A percentile compares a stretch with the other conserved stretches of the same genome.
These are phyloP conservation scores for Trametes hirsuta DNA, from an alignment of 1,284 basidiomycete species.

Conservation along the genomic window DNA sequence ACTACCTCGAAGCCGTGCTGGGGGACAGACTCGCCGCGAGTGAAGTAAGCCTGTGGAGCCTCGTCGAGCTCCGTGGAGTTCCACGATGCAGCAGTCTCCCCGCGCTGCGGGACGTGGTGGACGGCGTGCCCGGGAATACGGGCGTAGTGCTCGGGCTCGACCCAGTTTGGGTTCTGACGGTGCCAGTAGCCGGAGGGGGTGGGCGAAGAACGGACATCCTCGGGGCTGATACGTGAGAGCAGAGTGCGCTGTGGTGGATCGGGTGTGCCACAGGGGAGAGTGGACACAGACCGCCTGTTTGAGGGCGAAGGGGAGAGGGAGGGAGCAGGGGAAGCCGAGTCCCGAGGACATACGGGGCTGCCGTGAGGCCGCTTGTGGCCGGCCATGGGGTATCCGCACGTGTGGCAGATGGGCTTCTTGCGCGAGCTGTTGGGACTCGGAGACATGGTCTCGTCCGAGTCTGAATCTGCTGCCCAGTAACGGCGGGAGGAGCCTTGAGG, in stretches of 20 bases:
- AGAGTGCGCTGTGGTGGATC: conserved; percentile 1
- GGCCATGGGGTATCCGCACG: conserved; percentile 34
- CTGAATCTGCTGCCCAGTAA: neutral
- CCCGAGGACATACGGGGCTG: conserved; percentile 31
- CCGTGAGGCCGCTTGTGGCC: conserved; percentile 37
- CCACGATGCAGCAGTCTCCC: conserved; percentile 21
- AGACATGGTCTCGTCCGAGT: conserved; percentile 7
- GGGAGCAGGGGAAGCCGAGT: conserved; percentile 8
- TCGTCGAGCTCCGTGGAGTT: conserved; percentile 34
- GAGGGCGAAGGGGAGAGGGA: neutral
- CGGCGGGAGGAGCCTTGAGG: conserved; percentile 1
- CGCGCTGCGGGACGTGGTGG: conserved; percentile 4
- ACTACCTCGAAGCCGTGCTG: conserved; percentile 10
- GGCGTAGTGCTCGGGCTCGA: conserved; percentile 17
- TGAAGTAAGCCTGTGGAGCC: conserved; percentile 8
- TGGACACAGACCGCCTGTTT: neutral
- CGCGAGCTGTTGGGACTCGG: conserved; percentile 23
- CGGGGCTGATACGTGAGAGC: conserved; percentile 11
- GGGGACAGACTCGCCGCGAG: neutral
- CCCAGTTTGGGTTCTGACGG: conserved; percentile 32
- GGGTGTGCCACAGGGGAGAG: conserved; percentile 3
- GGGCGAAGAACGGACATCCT: conserved; percentile 8
- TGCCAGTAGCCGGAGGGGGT: conserved; percentile 19
- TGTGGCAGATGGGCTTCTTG: conserved; percentile 34
- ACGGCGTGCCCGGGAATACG: conserved; percentile 6